phyloP scores from a whole-genome alignment of 495 filamentous ascomycete species.

The Daldinia grandis region DNA sequence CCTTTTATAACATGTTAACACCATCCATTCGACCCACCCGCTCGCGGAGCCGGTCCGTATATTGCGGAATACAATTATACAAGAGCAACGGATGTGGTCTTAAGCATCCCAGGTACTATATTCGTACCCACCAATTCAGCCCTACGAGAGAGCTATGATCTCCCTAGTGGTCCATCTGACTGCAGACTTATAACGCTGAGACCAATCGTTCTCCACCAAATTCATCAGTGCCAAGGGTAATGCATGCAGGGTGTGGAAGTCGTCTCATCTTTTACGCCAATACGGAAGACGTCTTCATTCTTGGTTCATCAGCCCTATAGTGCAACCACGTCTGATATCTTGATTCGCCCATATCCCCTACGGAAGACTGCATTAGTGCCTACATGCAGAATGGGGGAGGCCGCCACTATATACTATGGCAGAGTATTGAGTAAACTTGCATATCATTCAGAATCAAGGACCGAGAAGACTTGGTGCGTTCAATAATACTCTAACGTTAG shows the following conservation, averaged over 20 bases:
- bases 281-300: conserved; percentile 19
- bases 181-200: conserved; percentile 27
- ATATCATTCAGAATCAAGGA: neutral
- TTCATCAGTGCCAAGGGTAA: conserved; percentile 25
- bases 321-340: conserved; percentile 28
- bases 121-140: conserved; percentile 47
- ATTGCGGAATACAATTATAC: neutral
- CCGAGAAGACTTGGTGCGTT: neutral
- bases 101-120: conserved; percentile 23
- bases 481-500: neutral
- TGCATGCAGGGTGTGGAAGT: conserved; percentile 29
- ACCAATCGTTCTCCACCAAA: conserved; percentile 38
- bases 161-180: conserved; percentile 33
- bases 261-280: conserved; percentile 26
- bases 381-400: conserved; percentile 24
- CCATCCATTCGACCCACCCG: neutral
- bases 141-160: conserved; percentile 40
- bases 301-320: conserved; percentile 39
- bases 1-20: conserved; percentile 1
- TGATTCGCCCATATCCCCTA: conserved; percentile 25
- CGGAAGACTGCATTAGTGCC: conserved; percentile 23
- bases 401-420: conserved; percentile 21
- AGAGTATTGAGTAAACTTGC: neutral
- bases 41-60: conserved; percentile 34
- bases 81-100: conserved; percentile 5